Percentiles rank a stretch among this genome's conserved stretches.
Evolutionary conservation across 2,329 filamentous ascomycete genomes (phyloP).

Genomic region (Colletotrichum gloeosporioides): DNA sequence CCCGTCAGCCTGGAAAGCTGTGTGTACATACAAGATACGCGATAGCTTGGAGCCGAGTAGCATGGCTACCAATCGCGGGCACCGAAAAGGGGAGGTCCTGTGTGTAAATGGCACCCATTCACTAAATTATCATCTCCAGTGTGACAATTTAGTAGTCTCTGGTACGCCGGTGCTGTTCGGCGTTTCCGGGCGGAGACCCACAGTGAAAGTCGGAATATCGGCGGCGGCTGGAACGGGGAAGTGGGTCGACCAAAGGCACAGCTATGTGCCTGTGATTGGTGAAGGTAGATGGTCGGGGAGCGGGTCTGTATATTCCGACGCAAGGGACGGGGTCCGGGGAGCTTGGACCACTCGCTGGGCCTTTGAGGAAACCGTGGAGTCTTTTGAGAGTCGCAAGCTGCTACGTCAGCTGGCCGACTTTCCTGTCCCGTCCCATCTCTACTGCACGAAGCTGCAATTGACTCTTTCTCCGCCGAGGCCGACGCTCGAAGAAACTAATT

Average conservation of each 20-base stretch:
- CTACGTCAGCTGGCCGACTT: not conserved
- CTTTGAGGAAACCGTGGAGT: constrained; percentile 32
- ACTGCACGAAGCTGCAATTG: not conserved
- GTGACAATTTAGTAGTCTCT: not conserved
- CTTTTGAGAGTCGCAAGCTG: constrained; percentile 17
- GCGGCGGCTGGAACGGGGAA: not conserved
- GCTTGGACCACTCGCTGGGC: constrained; percentile 30
- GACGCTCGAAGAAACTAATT: not conserved
- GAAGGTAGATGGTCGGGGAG: not conserved
- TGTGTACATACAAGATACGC: not conserved
- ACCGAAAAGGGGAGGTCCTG: not conserved
- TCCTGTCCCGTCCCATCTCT: not conserved
- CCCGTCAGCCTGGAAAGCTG: not conserved
- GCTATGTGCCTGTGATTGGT: not conserved
- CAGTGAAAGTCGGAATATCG: not conserved
- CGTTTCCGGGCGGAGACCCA: not conserved
- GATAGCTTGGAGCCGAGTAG: not conserved
- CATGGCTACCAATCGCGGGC: not conserved
- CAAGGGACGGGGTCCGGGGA: constrained; percentile 19
- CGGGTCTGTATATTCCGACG: constrained; percentile 13
- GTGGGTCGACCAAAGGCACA: not conserved
- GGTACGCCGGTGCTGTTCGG: not conserved
- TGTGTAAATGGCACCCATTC: not conserved
- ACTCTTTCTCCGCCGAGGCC: not conserved
- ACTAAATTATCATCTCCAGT: not conserved